Evolutionary conservation across 2,329 filamentous ascomycete genomes (phyloP).

Genomic region (Cladosporium sp.): DNA sequence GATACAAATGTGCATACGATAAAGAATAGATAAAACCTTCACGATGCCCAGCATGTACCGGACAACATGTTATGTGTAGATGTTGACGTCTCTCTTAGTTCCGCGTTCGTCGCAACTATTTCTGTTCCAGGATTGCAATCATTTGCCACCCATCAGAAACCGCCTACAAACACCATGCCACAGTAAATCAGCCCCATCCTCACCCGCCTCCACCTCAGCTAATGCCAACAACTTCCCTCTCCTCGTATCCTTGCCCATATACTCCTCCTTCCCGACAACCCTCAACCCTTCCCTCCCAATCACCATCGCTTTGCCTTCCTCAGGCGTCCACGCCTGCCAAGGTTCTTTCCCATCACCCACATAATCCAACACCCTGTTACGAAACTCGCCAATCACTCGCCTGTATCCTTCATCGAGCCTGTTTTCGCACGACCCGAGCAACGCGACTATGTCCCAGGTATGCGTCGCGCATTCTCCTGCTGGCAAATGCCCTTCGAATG

Average conservation of each 20-base stretch:
- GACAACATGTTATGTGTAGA: too few relatives aligned
- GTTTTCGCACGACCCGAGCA: conserved; percentile 17
- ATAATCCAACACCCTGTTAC: conserved; percentile 8
- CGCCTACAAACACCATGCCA: conserved; percentile 3
- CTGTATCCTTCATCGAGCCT: background rate
- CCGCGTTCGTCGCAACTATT: too few relatives aligned
- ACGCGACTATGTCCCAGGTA: conserved; percentile 18
- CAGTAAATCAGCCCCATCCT: background rate
- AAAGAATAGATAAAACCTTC: too few relatives aligned
- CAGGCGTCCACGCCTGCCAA: conserved; percentile 9
- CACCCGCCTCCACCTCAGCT: background rate
- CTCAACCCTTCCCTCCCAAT: conserved; percentile 4
- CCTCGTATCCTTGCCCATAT: conserved; percentile 42
- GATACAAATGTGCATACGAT: too few relatives aligned
- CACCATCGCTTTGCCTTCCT: background rate
- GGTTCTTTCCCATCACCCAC: conserved; percentile 11
- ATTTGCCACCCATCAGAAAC: background rate
- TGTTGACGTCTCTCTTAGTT: too few relatives aligned
- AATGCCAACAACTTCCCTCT: background rate
- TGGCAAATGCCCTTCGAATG: conserved; percentile 15
- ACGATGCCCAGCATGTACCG: too few relatives aligned
- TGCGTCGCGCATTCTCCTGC: conserved; percentile 16
- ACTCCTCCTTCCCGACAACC: conserved; percentile 43
- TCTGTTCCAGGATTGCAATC: too few relatives aligned
- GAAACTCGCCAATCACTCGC: conserved; percentile 7